Conservation (phyloP, 768 basidiomycete genomes). For the Pholiota conissans region DNA sequence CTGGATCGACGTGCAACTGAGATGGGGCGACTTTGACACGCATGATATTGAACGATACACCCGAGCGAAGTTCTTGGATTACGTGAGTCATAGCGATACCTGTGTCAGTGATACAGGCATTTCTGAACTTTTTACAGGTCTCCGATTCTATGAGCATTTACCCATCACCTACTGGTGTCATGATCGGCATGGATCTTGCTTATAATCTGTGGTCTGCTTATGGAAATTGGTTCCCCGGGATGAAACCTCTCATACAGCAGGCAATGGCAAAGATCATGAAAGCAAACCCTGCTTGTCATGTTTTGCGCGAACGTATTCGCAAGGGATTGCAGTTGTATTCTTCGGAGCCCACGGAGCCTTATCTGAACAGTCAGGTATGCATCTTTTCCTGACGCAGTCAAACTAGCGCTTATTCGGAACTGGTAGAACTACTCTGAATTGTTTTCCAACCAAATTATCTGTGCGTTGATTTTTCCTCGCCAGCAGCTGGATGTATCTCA, state of each 20-base stretch:
- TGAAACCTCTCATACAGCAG: slow-evolving; percentile 97
- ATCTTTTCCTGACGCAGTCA: not conserved
- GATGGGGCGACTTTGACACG: slow-evolving; percentile 98
- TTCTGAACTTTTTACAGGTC: slow-evolving; percentile 44
- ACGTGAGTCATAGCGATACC: slow-evolving; percentile 63
- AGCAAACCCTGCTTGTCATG: slow-evolving; percentile 97
- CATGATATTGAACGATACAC: slow-evolving; percentile 99
- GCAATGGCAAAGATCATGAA: slow-evolving; percentile 99
- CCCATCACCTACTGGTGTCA: slow-evolving; percentile 96
- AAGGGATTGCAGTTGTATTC: slow-evolving; percentile 99
- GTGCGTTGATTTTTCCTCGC: slow-evolving; percentile 34
- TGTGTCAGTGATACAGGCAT: not conserved
- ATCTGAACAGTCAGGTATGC: slow-evolving; percentile 87
- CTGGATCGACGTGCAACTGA: slow-evolving; percentile 95
- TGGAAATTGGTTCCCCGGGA: slow-evolving; percentile 98
- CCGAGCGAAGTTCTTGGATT: slow-evolving; percentile 98
- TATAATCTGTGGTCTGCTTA: slow-evolving; percentile 99
- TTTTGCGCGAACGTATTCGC: slow-evolving; percentile 96
- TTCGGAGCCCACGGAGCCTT: slow-evolving; percentile 98
- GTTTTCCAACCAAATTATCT: slow-evolving; percentile 98
- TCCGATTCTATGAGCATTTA: slow-evolving; percentile 99
- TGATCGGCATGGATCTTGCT: slow-evolving; percentile 98
- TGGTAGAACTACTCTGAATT: slow-evolving; percentile 85
- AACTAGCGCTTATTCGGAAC: slow-evolving; percentile 1
- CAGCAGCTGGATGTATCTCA: not conserved